phyloP scores from a whole-genome alignment of 345 rosid species.

The Geranium rotundifolium region DNA sequence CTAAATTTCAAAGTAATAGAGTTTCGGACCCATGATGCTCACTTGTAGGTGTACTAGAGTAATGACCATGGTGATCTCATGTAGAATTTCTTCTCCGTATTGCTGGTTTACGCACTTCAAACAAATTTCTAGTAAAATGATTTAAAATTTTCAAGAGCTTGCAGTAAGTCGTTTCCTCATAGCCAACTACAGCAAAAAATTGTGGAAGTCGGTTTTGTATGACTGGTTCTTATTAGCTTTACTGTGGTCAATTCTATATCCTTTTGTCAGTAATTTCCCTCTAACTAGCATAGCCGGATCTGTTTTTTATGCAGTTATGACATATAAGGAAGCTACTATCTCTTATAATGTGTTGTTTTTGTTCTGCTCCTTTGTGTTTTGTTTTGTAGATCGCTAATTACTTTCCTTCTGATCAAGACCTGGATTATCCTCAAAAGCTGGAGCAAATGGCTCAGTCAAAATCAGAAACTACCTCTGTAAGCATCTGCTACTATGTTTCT shows the following conservation, averaged over 20 bases:
- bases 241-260: not conserved
- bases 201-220: not conserved
- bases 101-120: too few relatives aligned
- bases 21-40: too few relatives aligned
- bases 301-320: not conserved
- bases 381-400: conserved; percentile 73
- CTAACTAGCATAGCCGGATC: not conserved
- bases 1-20: too few relatives aligned
- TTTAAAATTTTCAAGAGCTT: too few relatives aligned
- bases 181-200: too few relatives aligned
- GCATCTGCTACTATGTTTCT: not conserved
- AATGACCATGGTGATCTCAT: too few relatives aligned
- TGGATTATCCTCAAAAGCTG: conserved; percentile 89
- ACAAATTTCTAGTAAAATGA: too few relatives aligned
- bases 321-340: not conserved
- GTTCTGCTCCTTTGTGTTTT: conserved; percentile 9
- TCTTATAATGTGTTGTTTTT: not conserved
- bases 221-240: not conserved
- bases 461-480: conserved; percentile 43
- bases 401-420: conserved; percentile 61
- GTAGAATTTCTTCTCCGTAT: too few relatives aligned
- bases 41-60: not conserved
- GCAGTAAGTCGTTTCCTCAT: too few relatives aligned
- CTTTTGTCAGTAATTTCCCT: not conserved
- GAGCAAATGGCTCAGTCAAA: conserved; percentile 37